Percentiles rank a stretch among this genome's conserved stretches.
phyloP scores from a whole-genome alignment of 164 flowering plant species.

The Vitis labrusca region DNA sequence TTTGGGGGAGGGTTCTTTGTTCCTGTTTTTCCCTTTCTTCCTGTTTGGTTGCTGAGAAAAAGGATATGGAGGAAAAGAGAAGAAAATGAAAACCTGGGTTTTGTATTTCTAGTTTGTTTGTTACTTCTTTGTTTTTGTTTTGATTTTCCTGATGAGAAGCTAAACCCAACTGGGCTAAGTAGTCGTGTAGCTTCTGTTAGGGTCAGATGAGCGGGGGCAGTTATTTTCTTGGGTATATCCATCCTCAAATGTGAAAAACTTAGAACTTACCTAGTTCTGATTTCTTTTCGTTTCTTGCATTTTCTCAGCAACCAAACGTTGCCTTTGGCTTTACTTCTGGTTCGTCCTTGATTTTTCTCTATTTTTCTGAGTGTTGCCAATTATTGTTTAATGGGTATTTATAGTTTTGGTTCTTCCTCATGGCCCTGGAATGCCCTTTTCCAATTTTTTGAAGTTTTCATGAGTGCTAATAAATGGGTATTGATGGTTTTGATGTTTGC shows the following conservation, averaged over 20 bases:
- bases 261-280: not conserved
- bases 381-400: slow-evolving; percentile 9
- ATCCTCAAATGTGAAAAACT: not conserved
- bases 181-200: not conserved
- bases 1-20: not conserved
- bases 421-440: not conserved
- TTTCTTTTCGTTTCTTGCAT: not conserved
- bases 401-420: slow-evolving; percentile 1
- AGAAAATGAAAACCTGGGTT: not conserved
- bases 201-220: not conserved
- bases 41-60: slow-evolving; percentile 5
- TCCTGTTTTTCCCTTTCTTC: slow-evolving; percentile 1
- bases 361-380: not conserved
- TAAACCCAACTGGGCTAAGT: not conserved
- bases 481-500: too few species aligned
- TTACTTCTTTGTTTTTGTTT: not conserved
- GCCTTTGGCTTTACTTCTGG: not conserved
- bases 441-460: too few species aligned
- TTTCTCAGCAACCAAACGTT: not conserved
- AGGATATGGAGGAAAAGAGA: not conserved
- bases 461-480: too few species aligned
- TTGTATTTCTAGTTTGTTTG: not conserved
- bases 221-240: not conserved
- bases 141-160: too few species aligned
- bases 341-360: too few species aligned